Conservation (phyloP, 2,329 filamentous ascomycete species). For the Cercospora sp. region DNA sequence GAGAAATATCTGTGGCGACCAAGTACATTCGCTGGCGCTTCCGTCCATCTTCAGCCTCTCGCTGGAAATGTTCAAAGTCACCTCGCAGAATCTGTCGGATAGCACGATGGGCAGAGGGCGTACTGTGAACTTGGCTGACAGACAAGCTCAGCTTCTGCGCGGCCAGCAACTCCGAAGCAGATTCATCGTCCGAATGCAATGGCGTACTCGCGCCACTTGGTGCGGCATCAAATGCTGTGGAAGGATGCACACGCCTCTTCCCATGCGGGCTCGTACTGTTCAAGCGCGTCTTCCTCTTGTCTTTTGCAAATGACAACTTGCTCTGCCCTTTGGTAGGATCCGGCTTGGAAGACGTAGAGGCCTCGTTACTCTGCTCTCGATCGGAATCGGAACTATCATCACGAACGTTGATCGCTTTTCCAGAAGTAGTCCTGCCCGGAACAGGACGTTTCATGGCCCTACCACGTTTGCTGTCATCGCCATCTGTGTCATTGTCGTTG, state of each 20-base stretch:
- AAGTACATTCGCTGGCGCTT: conserved; percentile 84
- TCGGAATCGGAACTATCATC: conserved; percentile 35
- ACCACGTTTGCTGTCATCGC: conserved; percentile 34
- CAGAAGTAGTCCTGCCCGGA: conserved; percentile 38
- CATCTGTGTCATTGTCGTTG: conserved; percentile 40
- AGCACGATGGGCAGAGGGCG: conserved; percentile 73
- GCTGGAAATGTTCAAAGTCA: conserved; percentile 74
- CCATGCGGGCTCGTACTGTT: conserved; percentile 31
- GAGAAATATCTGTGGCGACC: conserved; percentile 92
- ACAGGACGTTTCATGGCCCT: conserved; percentile 39
- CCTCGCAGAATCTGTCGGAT: conserved; percentile 89
- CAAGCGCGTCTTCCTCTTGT: conserved; percentile 33
- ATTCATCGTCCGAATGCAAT: conserved; percentile 79
- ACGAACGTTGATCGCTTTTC: conserved; percentile 38
- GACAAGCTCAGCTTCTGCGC: conserved; percentile 82
- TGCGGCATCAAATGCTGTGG: conserved; percentile 77
- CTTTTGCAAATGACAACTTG: conserved; percentile 33
- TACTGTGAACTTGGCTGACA: conserved; percentile 76
- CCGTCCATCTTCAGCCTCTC: conserved; percentile 75
- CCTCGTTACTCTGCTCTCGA: conserved; percentile 16
- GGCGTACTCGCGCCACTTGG: conserved; percentile 60
- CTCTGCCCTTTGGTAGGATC: conserved; percentile 41
- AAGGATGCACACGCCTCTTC: conserved; percentile 62
- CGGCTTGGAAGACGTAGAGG: conserved; percentile 32
- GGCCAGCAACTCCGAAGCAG: conserved; percentile 78